Percentiles rank a stretch among this genome's conserved stretches.
phyloP scores from a whole-genome alignment of 345 rosid species.

The Fremontodendron californicum region DNA sequence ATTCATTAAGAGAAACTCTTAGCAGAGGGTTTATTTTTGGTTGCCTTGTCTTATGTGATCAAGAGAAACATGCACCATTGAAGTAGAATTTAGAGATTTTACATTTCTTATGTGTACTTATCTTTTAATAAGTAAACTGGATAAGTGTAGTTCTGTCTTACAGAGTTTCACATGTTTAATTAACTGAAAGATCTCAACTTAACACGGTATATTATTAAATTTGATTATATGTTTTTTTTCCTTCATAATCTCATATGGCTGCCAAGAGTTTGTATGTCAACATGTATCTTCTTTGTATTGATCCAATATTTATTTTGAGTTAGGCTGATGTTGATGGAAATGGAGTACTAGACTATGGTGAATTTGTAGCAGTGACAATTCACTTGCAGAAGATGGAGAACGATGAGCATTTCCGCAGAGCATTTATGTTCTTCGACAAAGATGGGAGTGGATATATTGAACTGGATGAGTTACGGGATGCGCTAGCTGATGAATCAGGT shows the following conservation, averaged over 20 bases:
- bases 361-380: constrained; percentile 92
- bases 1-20: background rate
- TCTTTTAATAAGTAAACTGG: background rate
- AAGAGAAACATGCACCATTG: background rate
- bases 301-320: constrained; percentile 12
- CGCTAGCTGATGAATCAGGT: constrained; percentile 69
- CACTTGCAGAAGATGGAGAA: constrained; percentile 98
- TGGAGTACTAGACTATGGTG: constrained; percentile 85
- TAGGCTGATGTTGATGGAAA: constrained; percentile 97
- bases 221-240: background rate
- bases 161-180: background rate
- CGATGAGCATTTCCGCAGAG: constrained; percentile 84
- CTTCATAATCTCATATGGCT: background rate
- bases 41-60: background rate
- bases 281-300: background rate
- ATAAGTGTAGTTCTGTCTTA: background rate
- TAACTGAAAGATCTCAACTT: background rate
- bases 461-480: constrained; percentile 63
- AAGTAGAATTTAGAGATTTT: background rate
- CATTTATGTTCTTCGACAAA: constrained; percentile 87
- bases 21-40: background rate
- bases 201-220: background rate
- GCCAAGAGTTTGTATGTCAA: background rate
- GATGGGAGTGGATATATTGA: constrained; percentile 82
- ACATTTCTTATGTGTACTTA: background rate